A percentile compares a stretch with the other conserved stretches of the same genome.
These are phyloP conservation scores for Fusarium tricinctum DNA, from an alignment of 2,329 filamentous ascomycete genomes.

Conservation along the genomic window DNA sequence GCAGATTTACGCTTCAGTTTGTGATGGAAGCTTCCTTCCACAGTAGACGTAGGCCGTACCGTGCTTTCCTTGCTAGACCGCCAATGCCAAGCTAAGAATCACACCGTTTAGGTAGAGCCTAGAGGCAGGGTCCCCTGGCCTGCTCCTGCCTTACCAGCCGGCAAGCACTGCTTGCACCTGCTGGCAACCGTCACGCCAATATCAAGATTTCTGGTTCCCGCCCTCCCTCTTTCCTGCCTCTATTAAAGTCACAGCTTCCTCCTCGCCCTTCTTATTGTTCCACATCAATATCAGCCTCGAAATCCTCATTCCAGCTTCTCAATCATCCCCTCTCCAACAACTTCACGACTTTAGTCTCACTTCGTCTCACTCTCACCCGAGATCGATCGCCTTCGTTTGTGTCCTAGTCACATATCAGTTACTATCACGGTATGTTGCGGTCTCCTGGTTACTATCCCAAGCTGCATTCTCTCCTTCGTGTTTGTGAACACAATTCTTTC, in stretches of 20 bases:
- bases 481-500: slow-evolving; percentile 1
- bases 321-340: slow-evolving; percentile 41
- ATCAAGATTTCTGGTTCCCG: slow-evolving; percentile 40
- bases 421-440: slow-evolving; percentile 30
- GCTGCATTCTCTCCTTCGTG: not conserved
- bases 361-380: slow-evolving; percentile 38
- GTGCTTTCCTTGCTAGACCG: slow-evolving; percentile 43
- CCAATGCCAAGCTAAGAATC: slow-evolving; percentile 33
- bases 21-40: slow-evolving; percentile 32
- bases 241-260: slow-evolving; percentile 48
- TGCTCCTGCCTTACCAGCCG: slow-evolving; percentile 32
- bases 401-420: slow-evolving; percentile 41
- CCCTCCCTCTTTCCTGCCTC: slow-evolving; percentile 39
- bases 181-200: slow-evolving; percentile 35
- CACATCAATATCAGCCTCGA: slow-evolving; percentile 34
- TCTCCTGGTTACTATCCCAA: slow-evolving; percentile 7
- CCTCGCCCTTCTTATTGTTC: slow-evolving; percentile 44
- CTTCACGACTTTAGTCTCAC: slow-evolving; percentile 33
- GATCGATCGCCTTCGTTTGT: slow-evolving; percentile 42
- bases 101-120: slow-evolving; percentile 18
- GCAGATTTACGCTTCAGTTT: slow-evolving; percentile 34
- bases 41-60: slow-evolving; percentile 19
- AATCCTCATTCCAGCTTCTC: slow-evolving; percentile 45
- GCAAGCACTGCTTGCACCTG: slow-evolving; percentile 34
- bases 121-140: slow-evolving; percentile 33